Base-by-base conservation (phyloP, 495 filamentous ascomycete species). In the Cercophora newfieldiana region DNA sequence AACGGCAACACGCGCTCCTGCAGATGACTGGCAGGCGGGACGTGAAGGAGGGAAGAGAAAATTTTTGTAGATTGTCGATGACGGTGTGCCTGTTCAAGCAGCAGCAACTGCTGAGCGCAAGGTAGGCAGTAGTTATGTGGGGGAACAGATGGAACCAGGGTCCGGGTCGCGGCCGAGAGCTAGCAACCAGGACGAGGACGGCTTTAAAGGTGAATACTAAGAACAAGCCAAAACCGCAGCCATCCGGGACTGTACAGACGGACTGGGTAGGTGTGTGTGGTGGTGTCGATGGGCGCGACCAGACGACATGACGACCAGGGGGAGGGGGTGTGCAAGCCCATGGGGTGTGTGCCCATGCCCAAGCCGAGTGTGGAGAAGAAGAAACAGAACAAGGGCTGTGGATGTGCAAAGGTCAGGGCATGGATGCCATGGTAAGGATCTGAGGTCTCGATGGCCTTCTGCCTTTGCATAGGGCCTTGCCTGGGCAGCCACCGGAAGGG, bases 1-100 rank as follows among this genome's bases (percentile, higher is more conserved):
- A n/a, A n/a, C 73, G 76, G 75, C 68, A 76, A 72, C 74, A 65
- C 68, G 78, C 76, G 75, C 74, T 55, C 59, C 59, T 73, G 71
- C 72, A 71, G 72, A 74, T 67, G 65, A 68, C 72, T 63, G 66
- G 49, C 66, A 62, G 51, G 68, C 57, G 51, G 44, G 59, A 62
- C 59, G 47, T 22, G 63, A 63, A 31, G 22, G 58, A 53, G 44
- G 66, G 24, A 50, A 60, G 64, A 69, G 31, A 37, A 60, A 60
- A 61, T 30, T 16, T 57, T 30, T 57, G 55, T 44, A 44, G 37
- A 22, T 55, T 58, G 14, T 72, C 64, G 66, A 72, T 70, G 74
- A 69, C 70, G 61, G 67, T 48, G 25, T 68, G 61, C 33, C 66
- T 65, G 64, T 70, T 64, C 58, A 56, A 60, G 68, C 31, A 68